Evolutionary conservation across 805 yeast species (phyloP), one percentile per base, ranked within the genome.

Genomic region (Sugiyamaella boreocaroliniensis): DNA sequence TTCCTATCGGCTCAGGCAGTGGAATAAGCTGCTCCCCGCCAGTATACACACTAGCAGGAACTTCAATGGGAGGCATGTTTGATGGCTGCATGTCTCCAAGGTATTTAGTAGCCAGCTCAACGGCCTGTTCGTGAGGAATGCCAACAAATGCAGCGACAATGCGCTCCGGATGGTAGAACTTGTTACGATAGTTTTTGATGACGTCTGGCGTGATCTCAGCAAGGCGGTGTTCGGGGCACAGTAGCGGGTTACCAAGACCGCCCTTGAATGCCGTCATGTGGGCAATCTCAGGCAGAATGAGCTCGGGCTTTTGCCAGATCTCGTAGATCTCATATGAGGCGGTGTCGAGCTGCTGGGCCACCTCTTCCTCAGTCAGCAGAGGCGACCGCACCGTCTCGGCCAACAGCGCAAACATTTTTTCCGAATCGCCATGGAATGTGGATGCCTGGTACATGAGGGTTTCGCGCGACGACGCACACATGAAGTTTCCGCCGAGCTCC

Each of bases 371-470:
- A 1, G 85, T 74, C 41, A 90, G 70, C 42, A 68, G 68, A 8
- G 99, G 98, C 53, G 72, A 73, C 11, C 84, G 72, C 2, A 92
- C 84, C 0, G 97, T 88, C 58, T 89, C 90, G 22, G 87, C 72
- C 61, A 93, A 73, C 45, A 88, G 73, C 45, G 78, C 77, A 58
- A 86, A 80, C 95, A 93, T 89, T 58, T 76, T 73, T 41, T 81
- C 92, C 9, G 85, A 82, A 64, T 90, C 97, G 45, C 77, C 76
- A 66, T 90, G 90, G 76, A 93, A 92, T 0, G 89, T 96, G 2
- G 96, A 84, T 1, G 97, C 95, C 69, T 93, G 98, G 68, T 93
- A 93, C 71, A 92, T 80, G 73, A 92, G 77, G 3, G 95, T 79
- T 68, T 93, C 99, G 64, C 99, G 77, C 7, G 95, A 86, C 0